Conservation (phyloP, 768 basidiomycete species). For the Lactarius sp. region DNA sequence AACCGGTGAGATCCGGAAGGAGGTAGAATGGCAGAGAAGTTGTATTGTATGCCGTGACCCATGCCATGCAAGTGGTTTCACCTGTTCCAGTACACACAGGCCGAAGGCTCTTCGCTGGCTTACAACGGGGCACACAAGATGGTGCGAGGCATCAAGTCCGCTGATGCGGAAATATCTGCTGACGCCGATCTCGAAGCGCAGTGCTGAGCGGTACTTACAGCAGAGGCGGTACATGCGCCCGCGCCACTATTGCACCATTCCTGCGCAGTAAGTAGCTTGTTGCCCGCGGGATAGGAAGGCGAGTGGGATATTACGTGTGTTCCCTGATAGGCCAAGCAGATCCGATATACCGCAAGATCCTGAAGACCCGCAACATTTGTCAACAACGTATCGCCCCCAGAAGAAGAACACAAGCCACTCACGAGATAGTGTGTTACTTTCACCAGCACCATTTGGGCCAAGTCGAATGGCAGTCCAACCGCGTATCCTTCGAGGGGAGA, state of each 20-base stretch:
- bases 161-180: conserved; percentile 31
- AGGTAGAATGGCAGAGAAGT: conserved; percentile 80
- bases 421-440: conserved; percentile 96
- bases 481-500: conserved; percentile 50
- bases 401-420: conserved; percentile 27
- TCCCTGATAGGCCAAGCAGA: conserved; percentile 77
- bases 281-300: conserved; percentile 61
- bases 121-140: conserved; percentile 45
- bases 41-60: conserved; percentile 86
- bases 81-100: conserved; percentile 40
- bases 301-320: conserved; percentile 75
- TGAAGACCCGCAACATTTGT: conserved; percentile 55
- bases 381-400: background rate
- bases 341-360: conserved; percentile 84
- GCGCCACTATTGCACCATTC: conserved; percentile 25
- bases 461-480: conserved; percentile 67
- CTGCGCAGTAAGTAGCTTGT: conserved; percentile 30
- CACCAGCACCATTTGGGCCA: conserved; percentile 76
- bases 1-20: conserved; percentile 66
- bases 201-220: background rate
- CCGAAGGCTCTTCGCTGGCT: background rate
- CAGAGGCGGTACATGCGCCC: conserved; percentile 13
- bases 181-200: conserved; percentile 37
- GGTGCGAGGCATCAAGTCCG: conserved; percentile 48
- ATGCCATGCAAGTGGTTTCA: conserved; percentile 83